Evolutionary conservation across 106 monocot species (phyloP).

Genomic region (Allium fistulosum): DNA sequence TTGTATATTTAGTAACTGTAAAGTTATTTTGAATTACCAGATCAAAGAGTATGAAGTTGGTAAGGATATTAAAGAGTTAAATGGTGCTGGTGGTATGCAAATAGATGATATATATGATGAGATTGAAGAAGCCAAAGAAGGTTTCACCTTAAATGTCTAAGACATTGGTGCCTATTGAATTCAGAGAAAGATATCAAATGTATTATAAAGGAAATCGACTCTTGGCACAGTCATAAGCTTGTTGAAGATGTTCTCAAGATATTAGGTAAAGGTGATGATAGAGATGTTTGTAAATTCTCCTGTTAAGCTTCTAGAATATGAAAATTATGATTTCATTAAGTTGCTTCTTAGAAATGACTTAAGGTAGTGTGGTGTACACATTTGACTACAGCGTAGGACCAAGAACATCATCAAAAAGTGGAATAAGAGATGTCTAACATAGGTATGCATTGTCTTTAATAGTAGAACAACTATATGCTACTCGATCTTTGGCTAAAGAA

Average conservation of each 20-base stretch:
- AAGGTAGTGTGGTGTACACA: conserved; percentile 99
- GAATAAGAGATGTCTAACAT: conserved; percentile 69
- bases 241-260: conserved; percentile 87
- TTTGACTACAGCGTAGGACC: conserved; percentile 85
- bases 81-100: conserved; percentile 69
- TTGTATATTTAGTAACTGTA: neutral
- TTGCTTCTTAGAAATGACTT: conserved; percentile 74
- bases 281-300: conserved; percentile 78
- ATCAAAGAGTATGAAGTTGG: conserved; percentile 88
- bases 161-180: conserved; percentile 99
- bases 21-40: conserved; percentile 19
- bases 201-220: conserved; percentile 75
- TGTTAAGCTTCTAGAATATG: conserved; percentile 77
- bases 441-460: conserved; percentile 49
- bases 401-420: conserved; percentile 80
- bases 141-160: conserved; percentile 74
- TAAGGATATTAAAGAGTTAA: conserved; percentile 46
- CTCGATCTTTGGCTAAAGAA: conserved; percentile 91
- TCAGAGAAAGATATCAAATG: conserved; percentile 89
- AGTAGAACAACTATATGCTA: conserved; percentile 89
- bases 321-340: conserved; percentile 94
- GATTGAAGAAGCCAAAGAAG: conserved; percentile 64
- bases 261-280: conserved; percentile 75
- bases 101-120: conserved; percentile 93
- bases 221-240: conserved; percentile 74